Percentiles rank a stretch among this genome's conserved stretches.
phyloP scores from a whole-genome alignment of 1,284 basidiomycete species.

The Golubevia pallescens region DNA sequence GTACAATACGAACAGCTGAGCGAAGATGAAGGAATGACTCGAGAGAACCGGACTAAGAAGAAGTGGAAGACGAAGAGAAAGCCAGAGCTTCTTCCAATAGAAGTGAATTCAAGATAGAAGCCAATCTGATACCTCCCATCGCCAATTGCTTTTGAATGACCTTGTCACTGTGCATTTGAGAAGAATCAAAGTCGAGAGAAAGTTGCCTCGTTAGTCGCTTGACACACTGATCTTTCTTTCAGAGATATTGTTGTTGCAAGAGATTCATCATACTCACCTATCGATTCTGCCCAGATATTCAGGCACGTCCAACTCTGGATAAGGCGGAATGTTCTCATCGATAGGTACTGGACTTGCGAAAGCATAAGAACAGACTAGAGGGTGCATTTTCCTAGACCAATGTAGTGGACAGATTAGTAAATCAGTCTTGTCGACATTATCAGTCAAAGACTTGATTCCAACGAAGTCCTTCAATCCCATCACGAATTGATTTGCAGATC shows the following conservation, averaged over 20 bases:
- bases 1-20: too few relatives aligned
- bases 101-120: conserved; percentile 79
- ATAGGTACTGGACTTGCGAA: conserved; percentile 72
- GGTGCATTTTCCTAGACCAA: conserved; percentile 44
- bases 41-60: too few relatives aligned
- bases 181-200: not conserved
- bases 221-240: too few relatives aligned
- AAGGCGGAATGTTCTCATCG: conserved; percentile 51
- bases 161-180: conserved; percentile 67
- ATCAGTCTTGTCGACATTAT: conserved; percentile 42
- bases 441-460: conserved; percentile 1
- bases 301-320: conserved; percentile 83
- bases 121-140: conserved; percentile 80
- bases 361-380: conserved; percentile 65
- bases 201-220: not conserved
- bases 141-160: conserved; percentile 81
- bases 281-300: conserved; percentile 72
- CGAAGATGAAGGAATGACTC: too few relatives aligned
- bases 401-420: conserved; percentile 75
- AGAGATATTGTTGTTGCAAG: too few relatives aligned
- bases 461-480: not conserved
- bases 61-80: too few relatives aligned
- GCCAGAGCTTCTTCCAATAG: too few relatives aligned
- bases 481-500: not conserved
- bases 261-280: conserved; percentile 22